phyloP scores from a whole-genome alignment of 2,329 filamentous ascomycete genomes.

The Neonectria faginata region DNA sequence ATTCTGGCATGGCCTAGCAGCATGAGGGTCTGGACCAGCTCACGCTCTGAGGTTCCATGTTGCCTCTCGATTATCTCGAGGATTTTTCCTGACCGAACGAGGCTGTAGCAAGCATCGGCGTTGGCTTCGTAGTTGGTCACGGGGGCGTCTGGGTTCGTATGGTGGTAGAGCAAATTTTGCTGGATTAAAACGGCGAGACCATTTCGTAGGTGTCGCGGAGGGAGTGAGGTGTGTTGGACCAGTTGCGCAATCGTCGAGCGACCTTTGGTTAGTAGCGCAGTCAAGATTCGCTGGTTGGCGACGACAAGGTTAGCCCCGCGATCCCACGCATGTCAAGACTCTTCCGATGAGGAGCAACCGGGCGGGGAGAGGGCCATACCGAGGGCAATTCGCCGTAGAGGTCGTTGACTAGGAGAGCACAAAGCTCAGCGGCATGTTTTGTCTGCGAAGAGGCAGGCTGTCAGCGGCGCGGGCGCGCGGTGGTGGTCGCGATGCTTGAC shows the following conservation, averaged over 20 bases:
- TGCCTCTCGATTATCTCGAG: slow-evolving; percentile 78
- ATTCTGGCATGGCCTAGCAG: slow-evolving; percentile 82
- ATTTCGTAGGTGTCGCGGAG: slow-evolving; percentile 80
- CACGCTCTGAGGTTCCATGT: slow-evolving; percentile 79
- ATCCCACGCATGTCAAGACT: slow-evolving; percentile 29
- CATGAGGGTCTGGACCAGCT: slow-evolving; percentile 80
- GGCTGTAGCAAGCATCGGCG: slow-evolving; percentile 80
- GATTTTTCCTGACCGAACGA: slow-evolving; percentile 85
- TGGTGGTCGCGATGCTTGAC: slow-evolving; percentile 46
- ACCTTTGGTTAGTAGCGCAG: slow-evolving; percentile 81
- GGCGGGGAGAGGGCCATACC: slow-evolving; percentile 66
- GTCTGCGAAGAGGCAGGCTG: slow-evolving; percentile 57
- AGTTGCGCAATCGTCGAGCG: slow-evolving; percentile 79
- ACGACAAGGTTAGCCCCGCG: slow-evolving; percentile 46
- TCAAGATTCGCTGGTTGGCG: slow-evolving; percentile 80
- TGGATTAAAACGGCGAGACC: slow-evolving; percentile 88
- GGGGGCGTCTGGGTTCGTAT: slow-evolving; percentile 70
- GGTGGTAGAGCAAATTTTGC: slow-evolving; percentile 85
- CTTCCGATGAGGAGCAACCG: slow-evolving; percentile 12
- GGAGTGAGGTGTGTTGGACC: slow-evolving; percentile 77
- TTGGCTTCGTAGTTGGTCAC: slow-evolving; percentile 87
- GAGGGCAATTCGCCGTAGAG: slow-evolving; percentile 91
- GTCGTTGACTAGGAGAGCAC: slow-evolving; percentile 88
- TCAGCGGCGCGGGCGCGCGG: slow-evolving; percentile 40
- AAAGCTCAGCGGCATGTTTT: slow-evolving; percentile 86